Conservation (phyloP, 2,329 filamentous ascomycete genomes). For the Rutstroemia sp. region DNA sequence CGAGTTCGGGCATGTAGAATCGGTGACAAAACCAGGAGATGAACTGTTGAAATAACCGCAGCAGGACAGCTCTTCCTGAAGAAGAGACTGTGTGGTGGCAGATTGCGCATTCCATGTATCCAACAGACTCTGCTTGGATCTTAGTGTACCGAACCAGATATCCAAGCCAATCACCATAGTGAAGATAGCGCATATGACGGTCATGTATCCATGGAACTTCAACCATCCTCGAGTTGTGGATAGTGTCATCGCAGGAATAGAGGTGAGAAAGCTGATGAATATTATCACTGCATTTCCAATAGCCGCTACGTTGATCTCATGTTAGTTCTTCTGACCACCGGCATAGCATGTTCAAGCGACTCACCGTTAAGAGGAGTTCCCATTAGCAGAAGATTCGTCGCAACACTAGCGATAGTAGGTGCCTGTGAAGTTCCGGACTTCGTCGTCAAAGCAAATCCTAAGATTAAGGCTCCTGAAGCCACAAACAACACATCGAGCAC, state of each 20-base stretch:
- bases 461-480: slow-evolving; percentile 41
- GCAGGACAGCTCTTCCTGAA: slow-evolving; percentile 71
- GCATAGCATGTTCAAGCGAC: slow-evolving; percentile 16
- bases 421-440: slow-evolving; percentile 34
- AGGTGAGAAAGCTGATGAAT: slow-evolving; percentile 61
- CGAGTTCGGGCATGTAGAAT: slow-evolving; percentile 60
- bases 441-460: slow-evolving; percentile 45
- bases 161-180: slow-evolving; percentile 58
- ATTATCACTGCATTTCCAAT: slow-evolving; percentile 67
- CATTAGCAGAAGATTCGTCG: slow-evolving; percentile 42
- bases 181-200: slow-evolving; percentile 54
- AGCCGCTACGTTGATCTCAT: slow-evolving; percentile 41
- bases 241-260: slow-evolving; percentile 64
- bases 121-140: slow-evolving; percentile 54
- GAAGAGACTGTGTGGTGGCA: slow-evolving; percentile 51
- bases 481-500: slow-evolving; percentile 45
- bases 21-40: slow-evolving; percentile 61
- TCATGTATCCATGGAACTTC: slow-evolving; percentile 59
- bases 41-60: slow-evolving; percentile 73
- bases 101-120: slow-evolving; percentile 53
- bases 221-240: slow-evolving; percentile 60
- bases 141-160: slow-evolving; percentile 68
- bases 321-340: background rate
- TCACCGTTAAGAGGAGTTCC: slow-evolving; percentile 46
- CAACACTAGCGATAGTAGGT: slow-evolving; percentile 41